Base-by-base conservation (phyloP, 2,329 filamentous ascomycete genomes). In the Apiospora sp. region DNA sequence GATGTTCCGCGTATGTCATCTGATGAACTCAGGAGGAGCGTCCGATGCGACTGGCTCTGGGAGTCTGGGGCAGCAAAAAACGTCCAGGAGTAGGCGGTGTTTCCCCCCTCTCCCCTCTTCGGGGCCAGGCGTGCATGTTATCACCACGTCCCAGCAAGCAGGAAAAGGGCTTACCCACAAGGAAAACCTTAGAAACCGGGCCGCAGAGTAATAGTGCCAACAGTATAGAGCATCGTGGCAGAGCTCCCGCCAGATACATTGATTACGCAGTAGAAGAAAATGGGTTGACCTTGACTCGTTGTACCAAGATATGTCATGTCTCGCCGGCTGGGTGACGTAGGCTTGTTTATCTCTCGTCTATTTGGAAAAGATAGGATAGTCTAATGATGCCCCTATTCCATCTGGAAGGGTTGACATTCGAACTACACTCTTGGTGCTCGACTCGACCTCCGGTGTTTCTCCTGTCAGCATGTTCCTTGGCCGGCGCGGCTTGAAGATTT, bases 301-400 rank as follows among this genome's bases (percentile, higher is more conserved):
- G 19, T 41, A 41, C 58, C 58, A 37, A 64, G 58, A 64, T 41
- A n/a, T 64, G 58, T 41, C 58, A 41, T 41, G 58, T 64, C 58
- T 12, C 12, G 22, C 58, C 54, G 16, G 41, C 1, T 41, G 6
- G 2, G 19, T 61, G 30, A 37, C 30, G 54, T 37, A 10, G 30
- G 30, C 3, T 64, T 13, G 19, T 64, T 64, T 64, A 4, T 41
- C 58, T 64, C 30, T 37, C 22, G n/a, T 64, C 34, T 41, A 64
- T 16, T 10, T 10, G 27, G 22, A 4, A 12, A 34, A 64, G 27
- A 34, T n/a, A 64, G 34, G 12, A 41, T n/a, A 64, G 58, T 64
- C 58, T 64, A 64, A 64, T 64, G 30, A 64, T 64, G 58, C 58
- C 34, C 22, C 10, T 22, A 24, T 41, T 41, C 58, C 58, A 22